Conservation (phyloP, 176 grass and related monocot species). For the Juncus effusus region DNA sequence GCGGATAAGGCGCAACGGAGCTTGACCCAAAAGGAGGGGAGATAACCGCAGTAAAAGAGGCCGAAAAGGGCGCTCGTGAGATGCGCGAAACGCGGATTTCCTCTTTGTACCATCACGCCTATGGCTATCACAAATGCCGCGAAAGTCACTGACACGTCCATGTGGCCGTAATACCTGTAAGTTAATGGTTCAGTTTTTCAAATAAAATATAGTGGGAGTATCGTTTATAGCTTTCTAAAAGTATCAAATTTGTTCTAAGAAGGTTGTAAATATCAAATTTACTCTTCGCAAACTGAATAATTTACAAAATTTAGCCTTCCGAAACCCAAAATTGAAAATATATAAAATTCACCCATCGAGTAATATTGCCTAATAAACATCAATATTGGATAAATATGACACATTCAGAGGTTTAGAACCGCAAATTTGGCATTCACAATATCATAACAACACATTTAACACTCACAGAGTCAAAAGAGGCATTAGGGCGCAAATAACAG, state of each 20-base stretch:
- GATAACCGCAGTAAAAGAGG: constrained; percentile 97
- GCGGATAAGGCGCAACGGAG: constrained; percentile 76
- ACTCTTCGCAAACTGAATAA: too few species aligned
- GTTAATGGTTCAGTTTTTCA: constrained; percentile 11
- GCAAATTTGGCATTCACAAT: too few species aligned
- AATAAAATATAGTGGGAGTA: too few species aligned
- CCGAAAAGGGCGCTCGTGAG: constrained; percentile 95
- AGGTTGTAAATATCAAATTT: too few species aligned
- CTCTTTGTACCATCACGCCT: constrained; percentile 84
- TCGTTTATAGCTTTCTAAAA: too few species aligned
- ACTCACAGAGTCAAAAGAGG: constrained; percentile 76
- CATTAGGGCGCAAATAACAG: constrained; percentile 68
- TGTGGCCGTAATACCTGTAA: constrained; percentile 86
- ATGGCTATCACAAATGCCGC: constrained; percentile 78
- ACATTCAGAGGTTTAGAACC: too few species aligned
- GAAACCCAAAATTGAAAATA: too few species aligned
- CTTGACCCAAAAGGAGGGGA: constrained; percentile 98
- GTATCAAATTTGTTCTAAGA: too few species aligned
- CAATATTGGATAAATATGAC: too few species aligned
- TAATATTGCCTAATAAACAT: too few species aligned
- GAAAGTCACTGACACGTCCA: constrained; percentile 82
- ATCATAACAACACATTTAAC: neutral
- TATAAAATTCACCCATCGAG: too few species aligned
- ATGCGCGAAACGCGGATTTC: constrained; percentile 91
- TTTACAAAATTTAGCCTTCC: too few species aligned